Conservation (phyloP, 352 stramenopile species). For the Globisporangium iwayamae region DNA sequence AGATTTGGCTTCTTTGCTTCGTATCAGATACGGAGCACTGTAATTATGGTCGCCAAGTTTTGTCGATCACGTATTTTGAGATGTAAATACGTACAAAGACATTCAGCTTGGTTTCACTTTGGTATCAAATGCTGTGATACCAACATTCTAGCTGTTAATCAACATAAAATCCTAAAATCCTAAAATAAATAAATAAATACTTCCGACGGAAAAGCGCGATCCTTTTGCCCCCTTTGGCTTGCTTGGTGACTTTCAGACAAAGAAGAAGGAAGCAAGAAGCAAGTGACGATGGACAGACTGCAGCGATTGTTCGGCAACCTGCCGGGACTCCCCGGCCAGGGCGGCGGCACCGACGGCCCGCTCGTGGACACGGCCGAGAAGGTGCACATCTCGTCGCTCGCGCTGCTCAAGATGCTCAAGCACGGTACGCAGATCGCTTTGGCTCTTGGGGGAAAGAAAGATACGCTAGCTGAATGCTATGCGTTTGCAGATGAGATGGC, state of each 20-base stretch:
- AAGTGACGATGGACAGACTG: conserved; percentile 69
- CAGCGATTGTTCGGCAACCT: conserved; percentile 86
- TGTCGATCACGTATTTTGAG: no score
- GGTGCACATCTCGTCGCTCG: conserved; percentile 98
- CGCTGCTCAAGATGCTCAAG: conserved; percentile 99
- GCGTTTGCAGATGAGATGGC: no score
- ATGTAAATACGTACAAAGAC: no score
- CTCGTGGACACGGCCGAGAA: conserved; percentile 98
- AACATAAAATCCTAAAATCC: no score
- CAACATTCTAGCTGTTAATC: no score
- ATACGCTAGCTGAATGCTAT: background rate
- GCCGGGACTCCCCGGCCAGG: conserved; percentile 66
- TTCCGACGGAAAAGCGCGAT: background rate
- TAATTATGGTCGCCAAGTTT: no score
- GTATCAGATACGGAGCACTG: no score
- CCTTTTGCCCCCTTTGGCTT: background rate
- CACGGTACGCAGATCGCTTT: conserved; percentile 70
- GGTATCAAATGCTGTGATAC: no score
- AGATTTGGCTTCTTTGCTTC: background rate
- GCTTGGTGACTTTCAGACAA: background rate
- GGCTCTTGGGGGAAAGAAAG: background rate
- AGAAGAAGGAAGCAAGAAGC: conserved; percentile 19
- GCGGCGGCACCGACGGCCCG: conserved; percentile 84
- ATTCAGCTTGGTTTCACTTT: no score
- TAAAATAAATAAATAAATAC: no score